Conservation (phyloP, 805 yeast genomes). For the Ogataea parapolymorpha region DNA sequence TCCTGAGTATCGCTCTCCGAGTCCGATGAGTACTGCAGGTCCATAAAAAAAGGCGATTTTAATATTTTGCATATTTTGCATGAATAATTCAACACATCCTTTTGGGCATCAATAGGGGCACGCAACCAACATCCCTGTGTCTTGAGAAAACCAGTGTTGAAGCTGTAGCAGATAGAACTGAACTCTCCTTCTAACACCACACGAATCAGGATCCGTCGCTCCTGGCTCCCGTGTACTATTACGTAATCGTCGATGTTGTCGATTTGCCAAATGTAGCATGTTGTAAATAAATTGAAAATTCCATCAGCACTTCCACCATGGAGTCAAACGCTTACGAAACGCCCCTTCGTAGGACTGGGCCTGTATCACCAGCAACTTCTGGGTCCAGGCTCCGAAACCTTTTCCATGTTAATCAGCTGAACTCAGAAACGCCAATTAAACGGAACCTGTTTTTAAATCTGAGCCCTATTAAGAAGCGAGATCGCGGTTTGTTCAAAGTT, state of each 20-base stretch:
- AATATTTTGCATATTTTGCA: too few relatives aligned
- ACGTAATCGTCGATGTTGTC: neutral
- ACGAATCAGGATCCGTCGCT: too few relatives aligned
- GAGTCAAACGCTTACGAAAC: neutral
- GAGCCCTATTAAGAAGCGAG: constrained; percentile 11
- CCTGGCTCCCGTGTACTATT: neutral
- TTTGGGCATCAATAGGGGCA: neutral
- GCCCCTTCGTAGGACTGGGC: constrained; percentile 1
- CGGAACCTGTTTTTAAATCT: constrained; percentile 7
- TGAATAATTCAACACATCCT: too few relatives aligned
- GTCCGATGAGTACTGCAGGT: constrained; percentile 10
- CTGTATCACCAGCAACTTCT: constrained; percentile 8
- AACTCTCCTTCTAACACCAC: too few relatives aligned
- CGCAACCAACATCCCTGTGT: neutral
- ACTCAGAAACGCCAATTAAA: constrained; percentile 13
- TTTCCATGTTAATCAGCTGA: constrained; percentile 2
- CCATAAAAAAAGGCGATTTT: constrained; percentile 3
- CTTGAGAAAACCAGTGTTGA: too few relatives aligned
- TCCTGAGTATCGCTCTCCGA: constrained; percentile 3
- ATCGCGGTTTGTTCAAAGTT: neutral
- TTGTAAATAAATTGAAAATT: constrained; percentile 4
- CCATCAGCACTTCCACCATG: too few relatives aligned
- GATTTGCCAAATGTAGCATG: constrained; percentile 3
- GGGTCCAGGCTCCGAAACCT: constrained; percentile 8
- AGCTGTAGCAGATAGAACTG: too few relatives aligned